A percentile compares a stretch with the other conserved stretches of the same genome.
Conservation (phyloP, 768 basidiomycete species). For the Obba rivulosa region DNA sequence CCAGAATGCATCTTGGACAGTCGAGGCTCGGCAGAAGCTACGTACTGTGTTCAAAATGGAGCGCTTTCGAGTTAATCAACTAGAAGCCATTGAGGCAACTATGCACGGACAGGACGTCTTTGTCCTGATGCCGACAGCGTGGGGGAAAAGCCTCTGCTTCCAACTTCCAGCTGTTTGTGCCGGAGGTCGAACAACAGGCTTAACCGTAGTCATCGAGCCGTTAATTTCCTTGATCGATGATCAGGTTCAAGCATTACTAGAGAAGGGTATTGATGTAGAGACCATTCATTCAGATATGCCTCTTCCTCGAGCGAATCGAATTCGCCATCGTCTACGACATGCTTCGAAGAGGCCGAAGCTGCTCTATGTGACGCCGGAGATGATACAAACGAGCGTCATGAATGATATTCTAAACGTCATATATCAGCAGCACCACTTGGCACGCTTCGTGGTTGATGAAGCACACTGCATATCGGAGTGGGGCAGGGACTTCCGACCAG, state of each 20-base stretch:
- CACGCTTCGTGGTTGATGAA: slow-evolving; percentile 93
- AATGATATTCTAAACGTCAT: slow-evolving; percentile 52
- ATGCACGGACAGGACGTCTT: slow-evolving; percentile 83
- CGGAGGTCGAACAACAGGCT: slow-evolving; percentile 65
- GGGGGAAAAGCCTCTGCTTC: slow-evolving; percentile 85
- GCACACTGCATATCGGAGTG: slow-evolving; percentile 93
- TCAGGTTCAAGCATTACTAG: slow-evolving; percentile 66
- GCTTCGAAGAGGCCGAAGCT: slow-evolving; percentile 49
- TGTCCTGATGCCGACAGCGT: slow-evolving; percentile 96
- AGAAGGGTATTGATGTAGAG: slow-evolving; percentile 64
- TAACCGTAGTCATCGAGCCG: slow-evolving; percentile 89
- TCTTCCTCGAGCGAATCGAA: slow-evolving; percentile 26
- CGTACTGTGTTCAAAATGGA: slow-evolving; percentile 56
- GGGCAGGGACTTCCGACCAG: slow-evolving; percentile 91
- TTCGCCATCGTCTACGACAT: slow-evolving; percentile 39
- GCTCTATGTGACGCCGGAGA: slow-evolving; percentile 91
- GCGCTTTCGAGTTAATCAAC: slow-evolving; percentile 76
- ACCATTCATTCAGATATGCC: slow-evolving; percentile 64
- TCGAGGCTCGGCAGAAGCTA: slow-evolving; percentile 42
- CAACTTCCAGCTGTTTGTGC: slow-evolving; percentile 86
- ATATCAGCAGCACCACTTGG: slow-evolving; percentile 52
- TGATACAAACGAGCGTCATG: slow-evolving; percentile 57
- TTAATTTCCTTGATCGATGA: slow-evolving; percentile 86
- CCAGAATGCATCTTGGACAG: too few relatives aligned
- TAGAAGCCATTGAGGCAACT: slow-evolving; percentile 78